These are phyloP conservation scores for Jatropha curcas DNA, from an alignment of 345 rosid species.

Conservation along the genomic window DNA sequence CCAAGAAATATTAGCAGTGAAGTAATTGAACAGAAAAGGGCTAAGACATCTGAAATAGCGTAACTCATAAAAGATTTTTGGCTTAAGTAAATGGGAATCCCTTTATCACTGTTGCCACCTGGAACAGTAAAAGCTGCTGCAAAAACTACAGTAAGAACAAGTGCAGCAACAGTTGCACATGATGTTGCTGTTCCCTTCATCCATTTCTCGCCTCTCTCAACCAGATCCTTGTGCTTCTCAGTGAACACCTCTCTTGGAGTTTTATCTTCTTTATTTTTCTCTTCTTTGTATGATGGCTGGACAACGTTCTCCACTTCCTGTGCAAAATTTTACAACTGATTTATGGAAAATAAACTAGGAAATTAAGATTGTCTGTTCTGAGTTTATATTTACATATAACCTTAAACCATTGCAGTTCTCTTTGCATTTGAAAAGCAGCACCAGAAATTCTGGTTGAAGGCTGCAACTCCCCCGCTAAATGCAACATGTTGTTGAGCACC, in stretches of 20 bases:
- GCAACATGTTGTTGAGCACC: conserved; percentile 13
- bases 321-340: no score
- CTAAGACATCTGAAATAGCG: background rate
- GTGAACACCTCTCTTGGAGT: conserved; percentile 17
- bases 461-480: background rate
- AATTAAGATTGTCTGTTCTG: no score
- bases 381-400: background rate
- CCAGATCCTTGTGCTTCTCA: conserved; percentile 5
- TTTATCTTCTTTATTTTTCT: background rate
- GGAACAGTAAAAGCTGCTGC: conserved; percentile 25
- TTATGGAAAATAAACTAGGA: background rate
- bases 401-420: conserved; percentile 22
- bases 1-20: conserved; percentile 21
- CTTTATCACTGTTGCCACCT: background rate
- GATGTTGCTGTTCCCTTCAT: conserved; percentile 24
- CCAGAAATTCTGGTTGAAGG: conserved; percentile 20
- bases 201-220: conserved; percentile 23
- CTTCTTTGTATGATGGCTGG: conserved; percentile 13
- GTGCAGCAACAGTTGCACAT: conserved; percentile 19
- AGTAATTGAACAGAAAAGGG: conserved; percentile 8
- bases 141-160: conserved; percentile 16
- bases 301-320: conserved; percentile 24
- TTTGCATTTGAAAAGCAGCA: conserved; percentile 26
- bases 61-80: conserved; percentile 9
- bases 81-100: background rate